These are phyloP conservation scores for Lophiostoma macrostomum DNA, from an alignment of 495 filamentous ascomycete species.

Conservation along the genomic window DNA sequence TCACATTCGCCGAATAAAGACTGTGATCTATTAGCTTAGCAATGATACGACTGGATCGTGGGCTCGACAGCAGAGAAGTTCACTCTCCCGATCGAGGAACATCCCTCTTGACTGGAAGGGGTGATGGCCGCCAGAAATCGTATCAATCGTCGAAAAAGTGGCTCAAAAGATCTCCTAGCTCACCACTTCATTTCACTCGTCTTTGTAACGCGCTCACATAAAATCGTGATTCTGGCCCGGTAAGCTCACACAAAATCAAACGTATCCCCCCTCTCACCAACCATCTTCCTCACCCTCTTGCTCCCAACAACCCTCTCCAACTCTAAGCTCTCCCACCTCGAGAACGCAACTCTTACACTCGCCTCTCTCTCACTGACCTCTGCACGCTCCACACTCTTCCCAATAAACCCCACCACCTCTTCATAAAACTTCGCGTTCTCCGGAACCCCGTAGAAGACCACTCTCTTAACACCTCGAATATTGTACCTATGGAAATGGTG, in stretches of 20 bases:
- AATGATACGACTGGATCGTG: too few species aligned
- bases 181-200: too few species aligned
- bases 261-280: conserved; percentile 78
- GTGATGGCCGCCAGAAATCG: too few species aligned
- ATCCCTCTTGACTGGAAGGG: too few species aligned
- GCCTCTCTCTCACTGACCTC: conserved; percentile 36
- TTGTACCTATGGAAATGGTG: conserved; percentile 90
- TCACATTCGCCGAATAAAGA: too few species aligned
- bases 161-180: too few species aligned
- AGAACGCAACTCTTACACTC: conserved; percentile 71
- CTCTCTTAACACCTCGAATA: conserved; percentile 71
- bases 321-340: conserved; percentile 81
- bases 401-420: conserved; percentile 75
- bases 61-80: too few species aligned
- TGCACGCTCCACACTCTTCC: conserved; percentile 53
- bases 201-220: too few species aligned
- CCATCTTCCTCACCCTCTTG: conserved; percentile 62
- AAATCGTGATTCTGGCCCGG: too few species aligned
- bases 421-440: conserved; percentile 85
- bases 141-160: too few species aligned
- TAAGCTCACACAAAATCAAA: conserved; percentile 84
- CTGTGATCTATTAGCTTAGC: too few species aligned
- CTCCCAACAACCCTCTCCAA: conserved; percentile 86
- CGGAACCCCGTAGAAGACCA: conserved; percentile 83
- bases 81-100: too few species aligned